Conservation (phyloP, 2,329 filamentous ascomycete genomes). For the Aspergillus fijiensis region DNA sequence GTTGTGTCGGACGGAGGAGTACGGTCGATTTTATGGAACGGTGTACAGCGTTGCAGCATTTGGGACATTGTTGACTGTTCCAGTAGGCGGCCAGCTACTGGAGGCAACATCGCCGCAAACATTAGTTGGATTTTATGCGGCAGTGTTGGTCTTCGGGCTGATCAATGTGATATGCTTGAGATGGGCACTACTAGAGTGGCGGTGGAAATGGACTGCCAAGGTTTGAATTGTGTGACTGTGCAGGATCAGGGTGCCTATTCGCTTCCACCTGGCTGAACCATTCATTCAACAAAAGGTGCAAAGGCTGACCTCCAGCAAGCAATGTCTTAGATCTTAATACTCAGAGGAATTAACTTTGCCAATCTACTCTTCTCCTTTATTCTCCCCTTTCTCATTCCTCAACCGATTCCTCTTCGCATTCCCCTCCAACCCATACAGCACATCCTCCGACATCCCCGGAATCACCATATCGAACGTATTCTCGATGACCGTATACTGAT, state of each 20-base stretch:
- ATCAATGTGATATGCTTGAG: constrained; percentile 28
- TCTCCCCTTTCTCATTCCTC: not conserved
- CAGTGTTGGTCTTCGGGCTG: constrained; percentile 40
- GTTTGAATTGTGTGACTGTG: constrained; percentile 15
- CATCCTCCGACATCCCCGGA: constrained; percentile 38
- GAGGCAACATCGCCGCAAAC: constrained; percentile 46
- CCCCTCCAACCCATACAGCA: constrained; percentile 42
- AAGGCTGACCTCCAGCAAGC: too few relatives aligned
- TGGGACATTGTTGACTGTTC: constrained; percentile 47
- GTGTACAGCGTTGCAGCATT: constrained; percentile 50
- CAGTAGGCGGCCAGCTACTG: constrained; percentile 49
- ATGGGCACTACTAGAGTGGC: constrained; percentile 41
- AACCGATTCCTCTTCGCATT: constrained; percentile 28
- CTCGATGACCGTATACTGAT: constrained; percentile 57
- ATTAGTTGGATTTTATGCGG: constrained; percentile 50
- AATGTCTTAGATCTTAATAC: too few relatives aligned
- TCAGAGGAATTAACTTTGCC: not conserved
- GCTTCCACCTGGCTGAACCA: too few relatives aligned
- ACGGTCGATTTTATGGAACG: constrained; percentile 50
- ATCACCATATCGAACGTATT: constrained; percentile 61
- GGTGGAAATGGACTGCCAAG: constrained; percentile 40
- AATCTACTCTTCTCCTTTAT: not conserved
- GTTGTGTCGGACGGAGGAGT: constrained; percentile 49
- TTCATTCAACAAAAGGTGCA: too few relatives aligned
- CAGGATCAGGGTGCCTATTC: too few relatives aligned